Evolutionary conservation across 2,329 filamentous ascomycete species (phyloP), one percentile per base, ranked within the genome.

Genomic region (Metarhizium humberi): DNA sequence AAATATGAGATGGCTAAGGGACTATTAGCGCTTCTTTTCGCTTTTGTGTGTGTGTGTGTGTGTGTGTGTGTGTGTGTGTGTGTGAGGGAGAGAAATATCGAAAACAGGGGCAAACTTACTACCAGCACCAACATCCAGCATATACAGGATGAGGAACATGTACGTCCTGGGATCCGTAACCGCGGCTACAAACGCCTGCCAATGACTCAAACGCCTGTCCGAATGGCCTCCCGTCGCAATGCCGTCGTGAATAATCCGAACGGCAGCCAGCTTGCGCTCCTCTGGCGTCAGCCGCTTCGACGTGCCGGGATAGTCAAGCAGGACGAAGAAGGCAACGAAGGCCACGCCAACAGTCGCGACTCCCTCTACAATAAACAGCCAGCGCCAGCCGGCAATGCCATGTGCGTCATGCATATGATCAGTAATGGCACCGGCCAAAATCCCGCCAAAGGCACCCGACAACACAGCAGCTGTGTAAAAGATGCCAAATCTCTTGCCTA

Each of bases 281-380:
- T 81, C 81, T 11, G 75, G 71, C 0, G 73, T 75, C 2, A 88
- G 75, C 80, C 82, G 86, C 34, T 72, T 70, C 0, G 84, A 84
- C 0, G 81, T 84, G 47, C 76, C 79, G 0, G 85, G 85, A 0
- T 82, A 78, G 66, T 88, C 85, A 2, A 84, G 86, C n/a, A 88
- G 68, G 0, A 83, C 82, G 61, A 84, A 61, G 66, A 84, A 85
- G 3, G 76, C 67, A 25, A 86, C 71, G 4, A 87, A 25, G 0
- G 77, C 73, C 0, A 87, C 68, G 3, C 73, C 71, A 56, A 67
- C 58, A 8, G 71, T 74, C 59, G 85, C 78, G 61, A 86, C 80
- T 20, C 85, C 85, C 65, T 88, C 85, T 18, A 88, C 79, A 7
- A 78, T 78, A 57, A 87, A 88, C 55, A 87, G 84, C 84, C 86